Evolutionary conservation across 2,329 filamentous ascomycete genomes (phyloP).

Genomic region (Alternaria tenuissima): DNA sequence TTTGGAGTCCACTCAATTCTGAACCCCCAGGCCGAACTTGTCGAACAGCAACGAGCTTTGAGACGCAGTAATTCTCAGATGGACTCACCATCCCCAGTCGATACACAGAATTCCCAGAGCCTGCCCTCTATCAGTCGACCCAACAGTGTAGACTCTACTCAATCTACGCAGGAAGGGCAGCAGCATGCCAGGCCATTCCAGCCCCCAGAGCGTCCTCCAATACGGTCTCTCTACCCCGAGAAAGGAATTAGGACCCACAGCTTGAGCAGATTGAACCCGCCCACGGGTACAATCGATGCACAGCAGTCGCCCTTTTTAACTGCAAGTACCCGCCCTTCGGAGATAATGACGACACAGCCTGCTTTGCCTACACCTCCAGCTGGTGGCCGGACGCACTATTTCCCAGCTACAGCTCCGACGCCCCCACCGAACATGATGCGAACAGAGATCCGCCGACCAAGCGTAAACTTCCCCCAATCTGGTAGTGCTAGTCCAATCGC

Average conservation of each 20-base stretch:
- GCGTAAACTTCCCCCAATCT: constrained; percentile 52
- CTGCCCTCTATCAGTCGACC: constrained; percentile 48
- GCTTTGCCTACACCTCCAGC: constrained; percentile 58
- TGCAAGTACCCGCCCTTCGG: constrained; percentile 52
- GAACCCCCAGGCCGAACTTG: constrained; percentile 53
- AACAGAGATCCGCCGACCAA: constrained; percentile 37
- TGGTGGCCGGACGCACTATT: constrained; percentile 48
- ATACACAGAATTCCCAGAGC: constrained; percentile 46
- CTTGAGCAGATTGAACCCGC: constrained; percentile 54
- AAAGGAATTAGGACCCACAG: constrained; percentile 63
- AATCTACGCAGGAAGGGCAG: constrained; percentile 38
- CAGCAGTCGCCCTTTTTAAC: constrained; percentile 59
- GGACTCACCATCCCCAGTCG: constrained; percentile 52
- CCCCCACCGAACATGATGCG: constrained; percentile 38
- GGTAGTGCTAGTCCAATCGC: constrained; percentile 57
- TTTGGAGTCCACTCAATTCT: constrained; percentile 57
- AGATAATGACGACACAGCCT: constrained; percentile 56
- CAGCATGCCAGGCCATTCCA: constrained; percentile 35
- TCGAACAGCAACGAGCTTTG: constrained; percentile 41
- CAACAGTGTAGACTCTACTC: constrained; percentile 44
- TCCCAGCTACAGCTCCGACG: constrained; percentile 44
- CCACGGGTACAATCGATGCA: constrained; percentile 59
- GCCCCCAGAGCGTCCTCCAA: constrained; percentile 34
- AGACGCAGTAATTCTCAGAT: constrained; percentile 56
- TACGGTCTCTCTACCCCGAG: constrained; percentile 65